These are phyloP conservation scores for Tylopilus sp. DNA, from an alignment of 768 basidiomycete genomes.

Conservation along the genomic window DNA sequence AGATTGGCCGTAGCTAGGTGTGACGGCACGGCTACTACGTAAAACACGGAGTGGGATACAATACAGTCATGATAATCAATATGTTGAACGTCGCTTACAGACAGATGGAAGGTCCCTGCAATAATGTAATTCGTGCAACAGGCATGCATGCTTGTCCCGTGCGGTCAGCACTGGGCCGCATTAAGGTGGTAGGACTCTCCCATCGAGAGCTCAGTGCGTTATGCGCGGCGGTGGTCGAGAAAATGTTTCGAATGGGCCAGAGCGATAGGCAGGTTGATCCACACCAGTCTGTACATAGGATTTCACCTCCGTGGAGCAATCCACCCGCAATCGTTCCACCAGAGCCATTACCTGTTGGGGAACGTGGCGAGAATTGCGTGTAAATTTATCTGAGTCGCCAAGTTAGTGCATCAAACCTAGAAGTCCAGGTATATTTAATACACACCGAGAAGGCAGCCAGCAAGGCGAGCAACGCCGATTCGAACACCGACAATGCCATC, in stretches of 20 bases:
- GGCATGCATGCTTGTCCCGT: background rate
- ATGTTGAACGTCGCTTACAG: constrained; percentile 7
- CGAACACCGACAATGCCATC: constrained; percentile 82
- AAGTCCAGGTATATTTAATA: constrained; percentile 10
- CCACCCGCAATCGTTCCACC: constrained; percentile 46
- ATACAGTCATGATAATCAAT: too few relatives aligned
- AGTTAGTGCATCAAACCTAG: constrained; percentile 5
- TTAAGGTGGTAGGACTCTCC: constrained; percentile 13
- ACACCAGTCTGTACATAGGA: constrained; percentile 48
- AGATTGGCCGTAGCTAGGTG: too few relatives aligned
- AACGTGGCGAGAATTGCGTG: constrained; percentile 16
- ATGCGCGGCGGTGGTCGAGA: constrained; percentile 37
- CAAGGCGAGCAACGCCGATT: constrained; percentile 78
- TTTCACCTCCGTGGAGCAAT: constrained; percentile 58
- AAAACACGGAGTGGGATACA: too few relatives aligned
- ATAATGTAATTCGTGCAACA: constrained; percentile 20
- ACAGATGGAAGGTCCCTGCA: constrained; percentile 6
- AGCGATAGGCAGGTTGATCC: constrained; percentile 11
- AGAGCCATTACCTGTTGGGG: constrained; percentile 38
- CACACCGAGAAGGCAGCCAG: constrained; percentile 56
- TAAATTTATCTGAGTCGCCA: constrained; percentile 12
- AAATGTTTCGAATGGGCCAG: constrained; percentile 33
- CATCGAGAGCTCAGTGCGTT: constrained; percentile 6
- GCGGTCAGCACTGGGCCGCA: background rate
- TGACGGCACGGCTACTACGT: too few relatives aligned